These are phyloP conservation scores for Teratosphaeria epicoccoides DNA, from an alignment of 2,329 filamentous ascomycete species.

Conservation along the genomic window DNA sequence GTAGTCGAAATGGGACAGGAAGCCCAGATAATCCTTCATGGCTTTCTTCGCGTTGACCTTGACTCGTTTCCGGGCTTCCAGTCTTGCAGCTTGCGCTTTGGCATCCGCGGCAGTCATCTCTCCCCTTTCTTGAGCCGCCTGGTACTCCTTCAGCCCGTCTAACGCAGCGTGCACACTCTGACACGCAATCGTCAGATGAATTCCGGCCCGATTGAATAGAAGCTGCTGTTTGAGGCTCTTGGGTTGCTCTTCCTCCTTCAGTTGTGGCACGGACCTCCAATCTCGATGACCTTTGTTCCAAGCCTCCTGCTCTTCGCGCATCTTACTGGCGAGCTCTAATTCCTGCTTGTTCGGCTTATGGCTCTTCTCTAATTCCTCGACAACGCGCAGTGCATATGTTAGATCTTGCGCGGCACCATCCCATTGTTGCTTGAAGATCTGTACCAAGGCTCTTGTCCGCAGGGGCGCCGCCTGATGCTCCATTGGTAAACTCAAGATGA, in stretches of 20 bases:
- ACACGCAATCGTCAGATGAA: constrained; percentile 62
- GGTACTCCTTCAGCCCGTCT: constrained; percentile 32
- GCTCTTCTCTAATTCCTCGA: constrained; percentile 29
- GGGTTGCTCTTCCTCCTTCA: constrained; percentile 57
- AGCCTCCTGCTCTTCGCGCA: constrained; percentile 27
- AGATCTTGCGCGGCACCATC: constrained; percentile 60
- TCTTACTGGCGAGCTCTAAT: constrained; percentile 41
- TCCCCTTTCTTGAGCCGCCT: constrained; percentile 20
- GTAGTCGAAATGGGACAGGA: constrained; percentile 66
- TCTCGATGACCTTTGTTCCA: constrained; percentile 31
- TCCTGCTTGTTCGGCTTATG: constrained; percentile 42
- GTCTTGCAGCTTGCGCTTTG: constrained; percentile 36
- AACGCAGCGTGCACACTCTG: constrained; percentile 51
- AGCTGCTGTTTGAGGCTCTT: constrained; percentile 65
- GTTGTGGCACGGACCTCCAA: constrained; percentile 41
- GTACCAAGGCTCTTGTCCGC: constrained; percentile 63
- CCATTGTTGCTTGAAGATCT: constrained; percentile 65
- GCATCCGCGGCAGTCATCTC: constrained; percentile 35
- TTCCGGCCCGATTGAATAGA: constrained; percentile 63
- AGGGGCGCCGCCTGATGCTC: constrained; percentile 57
- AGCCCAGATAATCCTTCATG: constrained; percentile 62
- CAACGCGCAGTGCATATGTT: constrained; percentile 52
- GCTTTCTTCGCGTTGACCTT: constrained; percentile 66
- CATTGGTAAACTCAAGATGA: constrained; percentile 53
- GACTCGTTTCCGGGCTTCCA: constrained; percentile 57